A percentile compares a stretch with the other conserved stretches of the same genome.
Conservation (phyloP, 257 asterid species). For the Coffea eugenioides region DNA sequence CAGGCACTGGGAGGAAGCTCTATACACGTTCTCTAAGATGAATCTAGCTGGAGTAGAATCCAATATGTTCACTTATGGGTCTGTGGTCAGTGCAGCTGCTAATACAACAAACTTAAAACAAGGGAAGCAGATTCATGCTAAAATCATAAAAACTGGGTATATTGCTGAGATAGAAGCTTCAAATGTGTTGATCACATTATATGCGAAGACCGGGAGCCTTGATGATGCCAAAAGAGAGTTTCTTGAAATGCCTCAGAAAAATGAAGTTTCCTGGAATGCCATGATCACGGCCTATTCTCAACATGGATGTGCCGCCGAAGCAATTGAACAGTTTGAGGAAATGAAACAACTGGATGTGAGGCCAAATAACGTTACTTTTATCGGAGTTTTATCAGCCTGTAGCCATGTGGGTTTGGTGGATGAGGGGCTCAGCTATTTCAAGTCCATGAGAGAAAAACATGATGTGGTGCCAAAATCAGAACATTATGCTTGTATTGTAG, state of each 20-base stretch:
- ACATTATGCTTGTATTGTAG: slow-evolving; percentile 83
- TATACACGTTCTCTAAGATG: slow-evolving; percentile 63
- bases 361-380: slow-evolving; percentile 71
- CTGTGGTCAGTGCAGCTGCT: slow-evolving; percentile 84
- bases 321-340: slow-evolving; percentile 65
- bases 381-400: slow-evolving; percentile 85
- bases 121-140: slow-evolving; percentile 69
- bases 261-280: slow-evolving; percentile 86
- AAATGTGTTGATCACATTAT: slow-evolving; percentile 70
- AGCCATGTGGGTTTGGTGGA: slow-evolving; percentile 87
- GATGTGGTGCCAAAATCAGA: slow-evolving; percentile 63
- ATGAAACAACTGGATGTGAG: slow-evolving; percentile 50
- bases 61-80: slow-evolving; percentile 75
- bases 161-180: slow-evolving; percentile 63
- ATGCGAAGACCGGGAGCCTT: slow-evolving; percentile 82
- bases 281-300: slow-evolving; percentile 89
- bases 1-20: slow-evolving; percentile 67
- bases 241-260: slow-evolving; percentile 55
- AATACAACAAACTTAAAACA: slow-evolving; percentile 58
- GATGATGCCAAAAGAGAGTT: slow-evolving; percentile 58
- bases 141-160: slow-evolving; percentile 58
- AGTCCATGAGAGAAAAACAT: slow-evolving; percentile 58
- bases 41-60: slow-evolving; percentile 61
- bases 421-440: slow-evolving; percentile 68
- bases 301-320: slow-evolving; percentile 72